phyloP scores from a whole-genome alignment of 2,329 filamentous ascomycete species.

The Colletotrichum spinosum region DNA sequence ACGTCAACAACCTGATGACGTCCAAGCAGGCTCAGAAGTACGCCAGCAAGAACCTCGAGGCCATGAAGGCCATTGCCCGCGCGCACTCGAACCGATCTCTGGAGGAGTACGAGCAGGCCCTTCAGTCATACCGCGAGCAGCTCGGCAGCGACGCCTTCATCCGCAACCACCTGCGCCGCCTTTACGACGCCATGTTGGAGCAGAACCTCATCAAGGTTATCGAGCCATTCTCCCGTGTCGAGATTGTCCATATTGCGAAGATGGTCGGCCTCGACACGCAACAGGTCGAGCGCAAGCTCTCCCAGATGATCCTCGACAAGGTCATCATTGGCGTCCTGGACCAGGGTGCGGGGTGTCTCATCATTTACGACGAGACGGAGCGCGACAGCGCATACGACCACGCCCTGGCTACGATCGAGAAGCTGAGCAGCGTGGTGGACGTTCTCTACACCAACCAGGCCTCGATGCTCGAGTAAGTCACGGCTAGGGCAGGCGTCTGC shows the following conservation, averaged over 20 bases:
- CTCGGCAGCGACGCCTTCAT: conserved; percentile 96
- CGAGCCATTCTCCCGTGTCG: conserved; percentile 96
- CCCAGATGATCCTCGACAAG: conserved; percentile 99
- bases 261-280: conserved; percentile 97
- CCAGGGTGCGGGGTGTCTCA: conserved; percentile 96
- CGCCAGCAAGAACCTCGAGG: conserved; percentile 93
- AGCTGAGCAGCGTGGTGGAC: conserved; percentile 96
- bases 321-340: conserved; percentile 98
- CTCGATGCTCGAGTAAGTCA: conserved; percentile 83
- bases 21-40: conserved; percentile 98
- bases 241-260: conserved; percentile 96
- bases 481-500: conserved; percentile 23
- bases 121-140: conserved; percentile 91
- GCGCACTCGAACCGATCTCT: conserved; percentile 95
- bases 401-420: conserved; percentile 93
- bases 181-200: conserved; percentile 99
- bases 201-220: conserved; percentile 99
- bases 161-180: conserved; percentile 91
- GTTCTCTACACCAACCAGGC: conserved; percentile 98
- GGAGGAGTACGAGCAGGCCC: conserved; percentile 95
- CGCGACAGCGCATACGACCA: conserved; percentile 95
- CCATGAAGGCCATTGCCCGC: conserved; percentile 98
- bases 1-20: conserved; percentile 93
- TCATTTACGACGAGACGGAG: conserved; percentile 95
- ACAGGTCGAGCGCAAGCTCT: conserved; percentile 97